A percentile compares a stretch with the other conserved stretches of the same genome.
Evolutionary conservation across 805 yeast species (phyloP).

Genomic region (Yarrowia sp.): DNA sequence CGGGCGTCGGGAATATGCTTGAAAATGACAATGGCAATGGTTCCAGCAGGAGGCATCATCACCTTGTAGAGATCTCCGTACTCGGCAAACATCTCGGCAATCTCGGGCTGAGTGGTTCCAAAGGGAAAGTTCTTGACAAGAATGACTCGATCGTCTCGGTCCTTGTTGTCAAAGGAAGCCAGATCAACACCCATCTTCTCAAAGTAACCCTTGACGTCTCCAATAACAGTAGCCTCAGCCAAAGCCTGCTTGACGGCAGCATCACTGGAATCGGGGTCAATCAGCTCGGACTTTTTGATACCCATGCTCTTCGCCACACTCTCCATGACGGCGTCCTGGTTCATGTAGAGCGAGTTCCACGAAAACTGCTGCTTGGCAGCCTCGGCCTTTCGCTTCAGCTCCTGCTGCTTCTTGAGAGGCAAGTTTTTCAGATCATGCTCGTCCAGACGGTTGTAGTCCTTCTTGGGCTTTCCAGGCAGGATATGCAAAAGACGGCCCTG

Average conservation of each 20-base stretch:
- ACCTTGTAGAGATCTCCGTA: conserved; percentile 77
- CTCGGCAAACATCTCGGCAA: conserved; percentile 75
- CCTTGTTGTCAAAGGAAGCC: conserved; percentile 57
- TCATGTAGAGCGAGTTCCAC: conserved; percentile 93
- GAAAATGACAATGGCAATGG: conserved; percentile 90
- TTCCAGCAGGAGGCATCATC: conserved; percentile 94
- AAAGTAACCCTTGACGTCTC: conserved; percentile 83
- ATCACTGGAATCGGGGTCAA: conserved; percentile 80
- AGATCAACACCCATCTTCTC: conserved; percentile 83
- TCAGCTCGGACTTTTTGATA: conserved; percentile 71
- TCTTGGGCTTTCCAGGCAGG: conserved; percentile 77
- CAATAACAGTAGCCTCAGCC: conserved; percentile 94
- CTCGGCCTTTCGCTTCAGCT: conserved; percentile 73
- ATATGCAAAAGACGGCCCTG: conserved; percentile 93
- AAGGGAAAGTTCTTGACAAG: conserved; percentile 87
- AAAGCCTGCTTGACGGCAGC: conserved; percentile 96
- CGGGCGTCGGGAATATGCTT: conserved; percentile 80
- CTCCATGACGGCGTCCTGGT: conserved; percentile 85
- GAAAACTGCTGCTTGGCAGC: conserved; percentile 85
- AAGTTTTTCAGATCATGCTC: conserved; percentile 87
- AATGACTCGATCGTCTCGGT: conserved; percentile 75
- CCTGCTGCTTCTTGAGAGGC: conserved; percentile 88
- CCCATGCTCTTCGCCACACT: conserved; percentile 86
- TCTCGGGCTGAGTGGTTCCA: conserved; percentile 76
- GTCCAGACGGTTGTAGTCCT: conserved; percentile 69